phyloP scores from a whole-genome alignment of 768 basidiomycete species.

The Suillus clintonianus region DNA sequence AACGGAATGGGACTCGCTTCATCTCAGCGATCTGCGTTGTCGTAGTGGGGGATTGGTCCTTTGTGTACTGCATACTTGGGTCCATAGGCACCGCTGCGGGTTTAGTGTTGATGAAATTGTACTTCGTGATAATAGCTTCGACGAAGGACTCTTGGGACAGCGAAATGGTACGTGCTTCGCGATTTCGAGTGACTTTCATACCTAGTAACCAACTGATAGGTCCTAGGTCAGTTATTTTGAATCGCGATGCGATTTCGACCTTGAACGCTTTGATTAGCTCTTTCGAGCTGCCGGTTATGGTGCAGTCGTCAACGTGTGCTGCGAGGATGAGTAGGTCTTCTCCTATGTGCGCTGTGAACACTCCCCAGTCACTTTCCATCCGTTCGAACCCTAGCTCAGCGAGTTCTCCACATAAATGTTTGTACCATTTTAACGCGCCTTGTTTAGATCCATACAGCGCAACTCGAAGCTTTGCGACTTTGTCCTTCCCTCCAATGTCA shows the following conservation, averaged over 20 bases:
- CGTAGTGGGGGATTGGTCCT: background rate
- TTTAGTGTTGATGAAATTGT: constrained; percentile 9
- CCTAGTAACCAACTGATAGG: constrained; percentile 15
- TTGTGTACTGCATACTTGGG: constrained; percentile 1
- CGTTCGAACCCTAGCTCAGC: background rate
- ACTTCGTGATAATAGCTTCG: constrained; percentile 2
- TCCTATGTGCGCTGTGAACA: background rate
- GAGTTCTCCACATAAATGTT: background rate
- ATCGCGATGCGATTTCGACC: background rate
- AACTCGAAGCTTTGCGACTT: constrained; percentile 11
- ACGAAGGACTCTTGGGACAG: constrained; percentile 6
- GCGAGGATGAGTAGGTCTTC: background rate
- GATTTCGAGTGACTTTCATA: constrained; percentile 8
- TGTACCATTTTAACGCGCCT: constrained; percentile 11
- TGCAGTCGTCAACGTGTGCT: constrained; percentile 10
- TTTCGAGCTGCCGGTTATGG: background rate
- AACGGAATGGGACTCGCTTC: constrained; percentile 14
- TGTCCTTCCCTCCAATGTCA: constrained; percentile 3
- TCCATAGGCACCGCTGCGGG: constrained; percentile 10
- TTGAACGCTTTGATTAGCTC: constrained; percentile 10
- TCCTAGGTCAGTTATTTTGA: background rate
- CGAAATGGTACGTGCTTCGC: background rate
- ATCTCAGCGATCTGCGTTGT: background rate
- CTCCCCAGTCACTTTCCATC: constrained; percentile 1
- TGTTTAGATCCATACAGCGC: constrained; percentile 13